Evolutionary conservation across 2,329 filamentous ascomycete species (phyloP), one percentile per base, ranked within the genome.

Genomic region (Alternaria metachromatica): DNA sequence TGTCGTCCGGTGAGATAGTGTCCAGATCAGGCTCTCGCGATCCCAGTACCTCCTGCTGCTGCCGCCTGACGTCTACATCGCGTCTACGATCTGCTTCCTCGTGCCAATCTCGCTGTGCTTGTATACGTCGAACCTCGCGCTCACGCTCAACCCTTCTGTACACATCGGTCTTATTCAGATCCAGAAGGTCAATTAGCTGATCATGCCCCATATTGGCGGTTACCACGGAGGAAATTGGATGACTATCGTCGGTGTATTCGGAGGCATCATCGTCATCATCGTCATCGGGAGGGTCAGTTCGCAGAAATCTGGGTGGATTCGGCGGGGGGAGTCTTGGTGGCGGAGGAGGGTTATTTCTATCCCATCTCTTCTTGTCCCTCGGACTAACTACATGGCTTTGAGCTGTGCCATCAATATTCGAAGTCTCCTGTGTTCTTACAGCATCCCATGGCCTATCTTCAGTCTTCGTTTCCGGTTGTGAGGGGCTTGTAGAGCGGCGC

Each of bases 351-450:
- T 23, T 15, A 9, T 49, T 41, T 12, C 23, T 63, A 9, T 56
- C 11, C 55, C 60, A 60, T 30, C 23, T 59, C 20, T 63, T 63
- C 23, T 50, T 43, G 20, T 41, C 28, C 25, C 51, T 59, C 23
- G 60, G 50, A 15, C 20, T 20, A 2, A 26, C 10, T 3, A 33
- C 5, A 10, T 23, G 53, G 4, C 13, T 62, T 21, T 1, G 41
- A 6, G 28, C 1, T 33, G 55, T 20, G 26, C 12, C 18, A 37
- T 44, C 41, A 28, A 20, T 30, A 8, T 25, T 1, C 30, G 21
- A 5, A 13, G 11, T 33, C 15, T 48, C 7, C n/a, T 18, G 13
- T 8, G 49, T 50, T 11, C 43, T 6, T n/a, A 37, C 15, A 15
- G 20, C 41, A 12, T 28, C 23, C 41, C 20, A 20, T 9, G 8